Conservation (phyloP, 805 yeast species). For the Metschnikowia cerradonensis region DNA sequence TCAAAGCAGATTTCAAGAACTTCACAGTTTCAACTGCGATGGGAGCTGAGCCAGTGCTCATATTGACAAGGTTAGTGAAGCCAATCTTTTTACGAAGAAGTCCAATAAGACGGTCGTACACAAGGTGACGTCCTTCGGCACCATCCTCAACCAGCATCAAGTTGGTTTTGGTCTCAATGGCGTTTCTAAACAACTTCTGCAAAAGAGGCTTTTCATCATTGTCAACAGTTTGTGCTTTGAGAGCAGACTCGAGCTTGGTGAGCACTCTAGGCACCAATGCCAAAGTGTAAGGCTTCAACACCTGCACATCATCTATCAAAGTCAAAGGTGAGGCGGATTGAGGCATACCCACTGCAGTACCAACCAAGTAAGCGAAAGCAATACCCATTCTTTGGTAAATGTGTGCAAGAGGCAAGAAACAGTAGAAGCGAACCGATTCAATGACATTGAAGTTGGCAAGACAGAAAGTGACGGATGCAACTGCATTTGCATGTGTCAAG, state of each 20-base stretch:
- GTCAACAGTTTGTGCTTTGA: conserved; percentile 21
- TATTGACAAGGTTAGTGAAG: conserved; percentile 24
- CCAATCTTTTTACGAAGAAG: conserved; percentile 29
- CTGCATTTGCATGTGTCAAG: conserved; percentile 24
- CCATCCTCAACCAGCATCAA: conserved; percentile 38
- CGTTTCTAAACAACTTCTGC: conserved; percentile 25
- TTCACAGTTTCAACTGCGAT: conserved; percentile 19
- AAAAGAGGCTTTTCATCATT: conserved; percentile 32
- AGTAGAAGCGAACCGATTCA: conserved; percentile 10
- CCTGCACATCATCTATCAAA: conserved; percentile 54
- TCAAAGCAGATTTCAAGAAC: conserved; percentile 24
- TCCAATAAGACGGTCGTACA: conserved; percentile 33
- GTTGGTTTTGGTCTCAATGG: conserved; percentile 27
- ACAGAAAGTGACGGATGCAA: conserved; percentile 12
- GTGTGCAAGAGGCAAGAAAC: conserved; percentile 27
- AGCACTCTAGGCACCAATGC: conserved; percentile 63
- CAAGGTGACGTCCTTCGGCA: conserved; percentile 27
- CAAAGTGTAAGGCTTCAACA: conserved; percentile 49
- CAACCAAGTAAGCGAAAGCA: conserved; percentile 11
- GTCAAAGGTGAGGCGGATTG: conserved; percentile 42
- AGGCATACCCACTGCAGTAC: conserved; percentile 26
- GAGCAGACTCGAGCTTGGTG: conserved; percentile 50
- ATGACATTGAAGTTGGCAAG: conserved; percentile 3
- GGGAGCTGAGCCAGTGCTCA: conserved; percentile 28
- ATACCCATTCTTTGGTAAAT: conserved; percentile 20